phyloP scores from a whole-genome alignment of 2,329 filamentous ascomycete genomes.

The Verticillium tricorpus region DNA sequence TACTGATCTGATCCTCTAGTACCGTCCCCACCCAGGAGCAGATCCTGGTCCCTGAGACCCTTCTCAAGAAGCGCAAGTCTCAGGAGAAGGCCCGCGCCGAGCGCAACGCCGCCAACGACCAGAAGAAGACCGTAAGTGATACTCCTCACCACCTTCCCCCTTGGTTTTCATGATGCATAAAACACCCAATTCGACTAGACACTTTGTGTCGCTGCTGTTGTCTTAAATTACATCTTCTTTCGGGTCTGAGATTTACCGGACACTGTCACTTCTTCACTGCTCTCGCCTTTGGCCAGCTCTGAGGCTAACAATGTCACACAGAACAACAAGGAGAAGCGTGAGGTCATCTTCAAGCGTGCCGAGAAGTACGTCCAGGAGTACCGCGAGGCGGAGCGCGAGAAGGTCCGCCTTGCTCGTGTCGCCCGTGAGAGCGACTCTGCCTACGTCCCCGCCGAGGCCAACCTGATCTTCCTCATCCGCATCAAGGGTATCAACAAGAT shows the following conservation, averaged over 20 bases:
- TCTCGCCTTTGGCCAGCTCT: constrained; percentile 23
- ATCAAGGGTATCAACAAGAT: constrained; percentile 99
- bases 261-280: constrained; percentile 1
- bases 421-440: constrained; percentile 90
- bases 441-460: constrained; percentile 91
- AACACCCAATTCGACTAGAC: constrained; percentile 88
- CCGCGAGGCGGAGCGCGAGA: constrained; percentile 96
- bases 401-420: constrained; percentile 84
- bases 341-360: constrained; percentile 98
- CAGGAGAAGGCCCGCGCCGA: constrained; percentile 98
- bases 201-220: constrained; percentile 87
- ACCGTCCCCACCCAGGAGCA: constrained; percentile 91
- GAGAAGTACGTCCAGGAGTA: constrained; percentile 99
- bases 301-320: constrained; percentile 31
- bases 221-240: constrained; percentile 91
- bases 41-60: constrained; percentile 96
- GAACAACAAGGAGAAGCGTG: constrained; percentile 98
- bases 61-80: constrained; percentile 99
- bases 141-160: constrained; percentile 24
- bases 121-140: constrained; percentile 82
- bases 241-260: constrained; percentile 74
- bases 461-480: constrained; percentile 95
- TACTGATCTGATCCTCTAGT: constrained; percentile 75
- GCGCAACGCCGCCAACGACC: constrained; percentile 70
- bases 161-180: constrained; percentile 72